Evolutionary conservation across 345 rosid genomes (phyloP).

Genomic region (Microthlaspi erraticum): DNA sequence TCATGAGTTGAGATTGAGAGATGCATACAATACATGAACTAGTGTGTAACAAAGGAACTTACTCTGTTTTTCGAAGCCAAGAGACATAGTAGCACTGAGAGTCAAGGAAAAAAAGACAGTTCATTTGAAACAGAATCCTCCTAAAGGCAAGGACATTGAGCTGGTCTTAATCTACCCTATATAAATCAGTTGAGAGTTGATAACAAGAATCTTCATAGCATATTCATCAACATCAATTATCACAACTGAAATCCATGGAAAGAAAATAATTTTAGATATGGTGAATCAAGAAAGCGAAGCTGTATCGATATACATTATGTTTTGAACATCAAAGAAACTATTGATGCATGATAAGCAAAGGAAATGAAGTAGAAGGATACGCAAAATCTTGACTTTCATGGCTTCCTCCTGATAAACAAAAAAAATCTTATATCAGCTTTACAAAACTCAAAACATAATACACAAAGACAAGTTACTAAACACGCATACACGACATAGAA

Average conservation of each 20-base stretch:
- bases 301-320: background rate
- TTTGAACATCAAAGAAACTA: background rate
- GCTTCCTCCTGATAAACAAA: slow-evolving; percentile 18
- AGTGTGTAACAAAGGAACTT: background rate
- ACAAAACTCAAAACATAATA: background rate
- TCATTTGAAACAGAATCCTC: background rate
- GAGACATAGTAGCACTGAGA: background rate
- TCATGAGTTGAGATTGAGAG: slow-evolving; percentile 12
- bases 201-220: background rate
- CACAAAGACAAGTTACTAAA: background rate
- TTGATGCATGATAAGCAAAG: slow-evolving; percentile 4
- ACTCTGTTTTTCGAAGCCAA: slow-evolving; percentile 16
- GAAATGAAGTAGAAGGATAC: slow-evolving; percentile 19
- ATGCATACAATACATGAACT: background rate
- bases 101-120: slow-evolving; percentile 9
- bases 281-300: background rate
- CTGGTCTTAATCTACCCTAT: background rate
- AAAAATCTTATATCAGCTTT: background rate
- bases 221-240: slow-evolving; percentile 4
- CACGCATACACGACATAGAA: background rate
- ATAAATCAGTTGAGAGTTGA: slow-evolving; percentile 7
- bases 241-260: background rate
- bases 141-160: background rate
- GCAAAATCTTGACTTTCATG: slow-evolving; percentile 28
- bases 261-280: background rate